Percentiles rank a stretch among this genome's conserved stretches.
Conservation (phyloP, 805 yeast species). For the Wickerhamomyces kurtzmanii region DNA sequence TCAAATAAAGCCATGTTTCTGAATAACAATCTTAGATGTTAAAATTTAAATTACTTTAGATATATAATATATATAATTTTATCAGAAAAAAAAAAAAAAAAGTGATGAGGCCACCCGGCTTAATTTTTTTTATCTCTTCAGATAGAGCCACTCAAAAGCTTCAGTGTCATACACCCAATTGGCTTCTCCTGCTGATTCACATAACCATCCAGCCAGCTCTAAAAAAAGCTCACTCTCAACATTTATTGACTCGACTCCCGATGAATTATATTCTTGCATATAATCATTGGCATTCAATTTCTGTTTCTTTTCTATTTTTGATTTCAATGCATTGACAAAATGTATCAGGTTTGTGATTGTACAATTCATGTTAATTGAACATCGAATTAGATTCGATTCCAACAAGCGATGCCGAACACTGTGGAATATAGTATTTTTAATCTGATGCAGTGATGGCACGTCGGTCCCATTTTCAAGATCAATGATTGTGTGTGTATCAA, state of each 20-base stretch:
- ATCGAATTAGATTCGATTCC: conserved; percentile 10
- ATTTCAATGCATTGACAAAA: no score
- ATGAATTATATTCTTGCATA: background rate
- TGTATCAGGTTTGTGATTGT: conserved; percentile 7
- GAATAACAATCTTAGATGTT: background rate
- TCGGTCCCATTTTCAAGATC: conserved; percentile 3
- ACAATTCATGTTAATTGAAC: conserved; percentile 14
- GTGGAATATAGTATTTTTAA: conserved; percentile 16
- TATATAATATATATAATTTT: background rate
- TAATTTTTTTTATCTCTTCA: conserved; percentile 5
- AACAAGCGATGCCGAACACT: conserved; percentile 14
- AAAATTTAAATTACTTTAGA: background rate
- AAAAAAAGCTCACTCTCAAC: conserved; percentile 1
- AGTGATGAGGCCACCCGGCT: background rate
- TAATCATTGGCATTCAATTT: background rate
- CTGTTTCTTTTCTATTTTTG: no score
- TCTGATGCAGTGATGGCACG: conserved; percentile 6
- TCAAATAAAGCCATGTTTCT: conserved; percentile 59
- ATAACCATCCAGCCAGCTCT: conserved; percentile 3
- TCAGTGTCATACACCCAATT: conserved; percentile 7
- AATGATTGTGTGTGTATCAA: conserved; percentile 8
- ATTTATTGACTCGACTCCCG: conserved; percentile 1
- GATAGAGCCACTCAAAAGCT: conserved; percentile 10
- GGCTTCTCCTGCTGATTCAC: conserved; percentile 7
- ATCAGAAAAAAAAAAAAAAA: background rate